Evolutionary conservation across 1,284 basidiomycete genomes (phyloP), one percentile per base, ranked within the genome.

Genomic region (Puccinia novopanici): DNA sequence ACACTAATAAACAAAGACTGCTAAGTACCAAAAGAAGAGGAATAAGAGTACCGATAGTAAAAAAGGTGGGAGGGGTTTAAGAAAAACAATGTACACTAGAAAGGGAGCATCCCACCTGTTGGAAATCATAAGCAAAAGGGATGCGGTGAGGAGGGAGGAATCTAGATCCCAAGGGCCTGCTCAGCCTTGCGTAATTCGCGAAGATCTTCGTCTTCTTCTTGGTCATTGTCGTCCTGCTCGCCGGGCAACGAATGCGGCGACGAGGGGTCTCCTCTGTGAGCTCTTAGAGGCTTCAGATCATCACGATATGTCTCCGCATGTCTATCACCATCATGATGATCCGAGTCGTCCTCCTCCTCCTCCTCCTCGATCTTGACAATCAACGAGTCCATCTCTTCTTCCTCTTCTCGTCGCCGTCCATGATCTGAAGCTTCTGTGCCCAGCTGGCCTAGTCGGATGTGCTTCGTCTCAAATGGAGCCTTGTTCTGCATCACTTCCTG

Each of bases 401-500:
- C 45, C 17, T 22, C 15, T 24, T 70, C 67, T 24, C 27, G 9
- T 30, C 30, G 42, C 9, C 19, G 10, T n/a, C 15, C 67, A 15
- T 15, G 13, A 30, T 45, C 45, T 9, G 0, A 10, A 9, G 15
- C 27, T 13, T 34, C 17, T 10, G 10, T 10, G 45, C 5, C 13
- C 67, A 50, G 5, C 45, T 40, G 61, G 15, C 22, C 19, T 17
- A 63, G 30, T 6, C 61, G 61, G 19, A 63, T 63, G 80, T 22
- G 70, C 81, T 63, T 81, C 70, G 70, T 37, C 61, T 34, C 61
- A 6, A 22, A 34, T n/a, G n/a, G 67, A 75, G n/a, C 42, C 27
- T 63, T 54, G 61, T 48, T 59, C 63, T 65, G 72, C 40, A 75
- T 48, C 12, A 89, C 88, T 85, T 93, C 92, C 82, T 88, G 83